phyloP scores from a whole-genome alignment of 169 alveolate species.

The Blepharisma undulans region DNA sequence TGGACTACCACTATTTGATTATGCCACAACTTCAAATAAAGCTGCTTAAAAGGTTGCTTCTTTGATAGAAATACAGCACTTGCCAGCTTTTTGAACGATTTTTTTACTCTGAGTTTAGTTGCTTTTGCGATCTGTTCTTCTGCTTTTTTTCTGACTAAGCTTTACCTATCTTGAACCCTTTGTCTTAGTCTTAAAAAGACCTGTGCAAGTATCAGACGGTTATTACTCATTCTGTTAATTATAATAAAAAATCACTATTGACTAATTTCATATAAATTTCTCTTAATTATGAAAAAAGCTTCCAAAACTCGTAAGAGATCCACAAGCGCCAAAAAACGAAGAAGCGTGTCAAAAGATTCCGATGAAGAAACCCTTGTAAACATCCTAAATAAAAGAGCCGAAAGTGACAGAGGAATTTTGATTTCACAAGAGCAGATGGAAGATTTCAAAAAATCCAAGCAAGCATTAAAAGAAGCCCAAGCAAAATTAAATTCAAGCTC shows the following conservation, averaged over 20 bases:
- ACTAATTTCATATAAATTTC: not conserved
- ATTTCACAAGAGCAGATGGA: not conserved
- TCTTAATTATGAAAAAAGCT: conserved; percentile 3
- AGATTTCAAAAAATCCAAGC: not conserved
- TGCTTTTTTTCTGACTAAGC: not conserved
- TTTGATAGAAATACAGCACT: not conserved
- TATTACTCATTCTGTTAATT: not conserved
- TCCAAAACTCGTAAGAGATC: not conserved
- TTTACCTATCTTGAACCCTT: not conserved
- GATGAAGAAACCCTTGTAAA: not conserved
- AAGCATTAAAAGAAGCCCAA: not conserved
- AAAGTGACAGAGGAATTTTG: not conserved
- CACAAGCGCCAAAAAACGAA: not conserved
- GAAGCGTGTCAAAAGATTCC: not conserved
- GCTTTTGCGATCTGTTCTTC: not conserved
- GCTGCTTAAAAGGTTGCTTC: not conserved
- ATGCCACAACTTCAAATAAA: not conserved
- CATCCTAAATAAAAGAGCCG: not conserved
- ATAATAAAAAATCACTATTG: not conserved
- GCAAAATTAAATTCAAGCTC: not conserved
- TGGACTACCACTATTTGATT: not conserved
- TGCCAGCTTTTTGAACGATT: not conserved
- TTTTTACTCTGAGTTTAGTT: not conserved
- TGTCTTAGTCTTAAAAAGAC: not conserved
- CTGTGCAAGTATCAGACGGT: not conserved